Base-by-base conservation (phyloP, 2,329 filamentous ascomycete genomes). In the Sporothrix pseudoabietina region DNA sequence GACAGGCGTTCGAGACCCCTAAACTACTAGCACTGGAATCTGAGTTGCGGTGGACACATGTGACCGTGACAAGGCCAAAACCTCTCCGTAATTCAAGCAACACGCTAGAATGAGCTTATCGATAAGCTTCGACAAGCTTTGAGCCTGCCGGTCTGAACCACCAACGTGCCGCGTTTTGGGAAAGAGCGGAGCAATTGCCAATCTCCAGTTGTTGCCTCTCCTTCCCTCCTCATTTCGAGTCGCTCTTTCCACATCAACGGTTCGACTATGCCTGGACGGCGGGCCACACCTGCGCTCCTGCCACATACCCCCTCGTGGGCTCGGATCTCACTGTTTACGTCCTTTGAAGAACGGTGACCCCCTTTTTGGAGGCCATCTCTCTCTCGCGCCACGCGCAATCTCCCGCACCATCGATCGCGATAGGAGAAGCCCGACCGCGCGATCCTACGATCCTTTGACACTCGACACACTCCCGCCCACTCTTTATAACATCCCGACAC, bases 231-330 rank as follows among this genome's bases (percentile, higher is more conserved):
- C 6, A 54, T 19, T 52, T 44, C 35, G 35, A 35, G 35, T 39
- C 54, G 52, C 22, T 49, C 26, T 55, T 55, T 55, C 22, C 52
- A 55, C 57, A 73, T 73, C 55, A 49, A 30, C 71, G 16, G 35
- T 54, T 54, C 35, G 65, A 73, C 57, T 68, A 73, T 73, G 72
- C 49, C 59, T 59, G 61, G 26, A 52, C 72, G 69, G 54, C 69
- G 61, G 72, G 72, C 47, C 61, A 55, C 69, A 8, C 69, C 69
- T 71, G n/a, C 69, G 61, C 59, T 41, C 22, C 47, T 26, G 26
- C 69, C 22, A 66, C 35, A 70, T 6, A 16, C 30, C 59, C 47
- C 49, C n/a, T 54, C 39, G 44, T 54, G 69, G 59, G 59, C 26
- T 54, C 55, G 14, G 70, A 30, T 55, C 47, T 5, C 30, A 16